Base-by-base conservation (phyloP, 208 protist genomes). In the Acanthamoeba castellanii region DNA sequence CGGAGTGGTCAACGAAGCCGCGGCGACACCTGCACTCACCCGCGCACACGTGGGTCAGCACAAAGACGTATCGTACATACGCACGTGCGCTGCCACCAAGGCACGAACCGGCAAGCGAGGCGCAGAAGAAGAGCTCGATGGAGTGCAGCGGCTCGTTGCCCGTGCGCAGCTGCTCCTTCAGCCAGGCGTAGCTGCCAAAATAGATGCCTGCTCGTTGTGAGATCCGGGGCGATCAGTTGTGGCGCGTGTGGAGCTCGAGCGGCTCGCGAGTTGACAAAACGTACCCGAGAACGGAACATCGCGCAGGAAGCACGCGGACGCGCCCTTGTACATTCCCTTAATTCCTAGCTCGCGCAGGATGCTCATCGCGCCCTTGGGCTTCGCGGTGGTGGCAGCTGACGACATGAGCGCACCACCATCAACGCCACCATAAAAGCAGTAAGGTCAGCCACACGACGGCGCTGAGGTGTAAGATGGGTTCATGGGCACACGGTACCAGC, bases 281-380 rank as follows among this genome's bases (percentile, higher is more conserved):
- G 97, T 97, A 30, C 70, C 96, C 30, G 95, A 97, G 94, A 98
- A 98, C 78, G 97, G 97, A n/a, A 97, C 94, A 70, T 98, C 97
- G 47, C 97, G 72, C 2, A 96, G 37, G 30, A 98, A 72, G 76
- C 96, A 97, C 5, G 96, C 97, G 37, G 93, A 55, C 18, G 96
- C 93, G n/a, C 97, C 97, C 70, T 96, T 97, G 66, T 97, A 97
- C 57, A 89, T 32, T 27, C 82, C 82, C 30, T 52, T 45, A 14
- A 84, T 45, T 8, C 74, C 74, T 0, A 84, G 34, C 74, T 84
- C 74, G 22, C 74, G 34, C 81, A 45, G 93, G 25, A 68, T 68
- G 61, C 61, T 68, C 61, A 68, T 32, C 25, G 61, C 61, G 61
- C 61, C 61, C 61, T 68, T 68, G 61, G 61, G 61, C 61, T 30